A percentile compares a stretch with the other conserved stretches of the same genome.
Conservation (phyloP, 805 yeast genomes). For the Lachancea quebecensis region DNA sequence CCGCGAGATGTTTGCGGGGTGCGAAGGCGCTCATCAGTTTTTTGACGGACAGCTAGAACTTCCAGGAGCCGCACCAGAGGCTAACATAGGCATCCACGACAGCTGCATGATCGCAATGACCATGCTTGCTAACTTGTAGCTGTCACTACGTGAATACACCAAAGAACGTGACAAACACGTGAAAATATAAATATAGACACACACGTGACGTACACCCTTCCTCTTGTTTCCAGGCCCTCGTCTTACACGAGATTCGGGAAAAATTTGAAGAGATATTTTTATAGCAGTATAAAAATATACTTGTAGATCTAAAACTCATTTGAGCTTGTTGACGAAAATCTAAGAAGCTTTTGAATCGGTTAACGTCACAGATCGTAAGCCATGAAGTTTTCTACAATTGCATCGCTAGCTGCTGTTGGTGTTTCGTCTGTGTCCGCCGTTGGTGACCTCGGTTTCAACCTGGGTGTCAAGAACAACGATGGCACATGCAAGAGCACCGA, state of each 20-base stretch:
- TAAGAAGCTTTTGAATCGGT: too few relatives aligned
- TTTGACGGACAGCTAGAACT: conserved; percentile 58
- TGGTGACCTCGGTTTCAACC: conserved; percentile 74
- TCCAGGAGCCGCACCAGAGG: conserved; percentile 43
- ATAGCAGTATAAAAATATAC: background rate
- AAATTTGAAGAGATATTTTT: background rate
- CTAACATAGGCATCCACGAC: conserved; percentile 54
- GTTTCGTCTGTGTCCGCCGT: conserved; percentile 47
- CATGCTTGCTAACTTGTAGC: conserved; percentile 11
- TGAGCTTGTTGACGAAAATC: too few relatives aligned
- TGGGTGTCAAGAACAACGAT: conserved; percentile 71
- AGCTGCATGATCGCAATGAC: conserved; percentile 55
- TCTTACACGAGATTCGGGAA: background rate
- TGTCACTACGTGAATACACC: background rate
- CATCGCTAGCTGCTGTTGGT: conserved; percentile 39
- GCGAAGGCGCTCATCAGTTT: conserved; percentile 50
- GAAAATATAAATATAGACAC: too few relatives aligned
- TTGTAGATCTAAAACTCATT: background rate
- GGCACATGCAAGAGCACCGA: conserved; percentile 70
- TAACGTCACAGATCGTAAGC: background rate
- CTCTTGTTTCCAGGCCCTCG: too few relatives aligned
- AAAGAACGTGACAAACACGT: background rate
- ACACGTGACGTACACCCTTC: too few relatives aligned
- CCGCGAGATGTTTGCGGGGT: conserved; percentile 42
- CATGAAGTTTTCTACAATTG: conserved; percentile 35